A percentile compares a stretch with the other conserved stretches of the same genome.
phyloP scores from a whole-genome alignment of 225 moss, liverwort and hornwort genomes.

The Pleurozium schreberi region DNA sequence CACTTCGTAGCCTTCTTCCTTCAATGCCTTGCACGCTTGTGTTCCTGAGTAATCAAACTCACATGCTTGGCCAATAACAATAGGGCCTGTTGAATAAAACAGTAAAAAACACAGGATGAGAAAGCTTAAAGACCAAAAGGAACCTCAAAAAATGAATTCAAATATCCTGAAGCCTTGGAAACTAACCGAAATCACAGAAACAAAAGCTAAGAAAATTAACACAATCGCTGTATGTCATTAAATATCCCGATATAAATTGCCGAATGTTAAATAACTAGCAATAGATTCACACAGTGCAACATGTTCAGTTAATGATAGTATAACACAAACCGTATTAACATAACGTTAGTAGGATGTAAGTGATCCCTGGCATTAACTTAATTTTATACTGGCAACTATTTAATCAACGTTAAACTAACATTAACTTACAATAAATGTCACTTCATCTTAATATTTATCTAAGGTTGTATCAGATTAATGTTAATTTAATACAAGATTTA shows the following conservation, averaged over 20 bases:
- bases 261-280: background rate
- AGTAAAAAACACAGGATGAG: background rate
- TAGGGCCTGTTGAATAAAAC: constrained; percentile 44
- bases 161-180: background rate
- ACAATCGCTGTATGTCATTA: background rate
- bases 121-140: background rate
- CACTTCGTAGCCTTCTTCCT: constrained; percentile 94
- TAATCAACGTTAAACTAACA: background rate
- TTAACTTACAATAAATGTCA: background rate
- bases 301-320: background rate
- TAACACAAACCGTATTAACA: background rate
- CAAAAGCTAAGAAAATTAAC: background rate
- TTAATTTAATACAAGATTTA: background rate
- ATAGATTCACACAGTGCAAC: background rate
- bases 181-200: background rate
- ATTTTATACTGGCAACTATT: background rate
- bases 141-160: background rate
- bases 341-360: background rate
- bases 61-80: constrained; percentile 94
- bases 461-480: background rate
- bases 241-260: background rate
- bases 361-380: background rate
- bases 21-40: constrained; percentile 99
- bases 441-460: background rate
- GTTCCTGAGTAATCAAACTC: constrained; percentile 99